These are phyloP conservation scores for Aphanomyces cochlioides DNA, from an alignment of 352 stramenopile species.

Conservation along the genomic window DNA sequence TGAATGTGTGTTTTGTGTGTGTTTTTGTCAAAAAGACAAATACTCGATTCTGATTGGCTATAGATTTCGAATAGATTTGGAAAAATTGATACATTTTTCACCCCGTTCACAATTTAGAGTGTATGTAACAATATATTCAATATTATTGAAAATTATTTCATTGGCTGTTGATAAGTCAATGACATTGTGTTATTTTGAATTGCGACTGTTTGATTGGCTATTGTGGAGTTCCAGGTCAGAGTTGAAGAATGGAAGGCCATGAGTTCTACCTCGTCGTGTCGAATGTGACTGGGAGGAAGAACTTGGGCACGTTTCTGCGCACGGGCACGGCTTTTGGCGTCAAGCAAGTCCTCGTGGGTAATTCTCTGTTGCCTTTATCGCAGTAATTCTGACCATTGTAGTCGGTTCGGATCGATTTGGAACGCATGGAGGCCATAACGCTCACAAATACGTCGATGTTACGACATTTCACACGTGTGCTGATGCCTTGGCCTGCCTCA, in stretches of 20 bases:
- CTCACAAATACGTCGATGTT: constrained; percentile 76
- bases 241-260: constrained; percentile 4
- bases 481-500: constrained; percentile 57
- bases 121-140: too few relatives aligned
- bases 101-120: too few relatives aligned
- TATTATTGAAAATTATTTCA: too few relatives aligned
- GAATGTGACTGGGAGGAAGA: constrained; percentile 67
- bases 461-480: constrained; percentile 66
- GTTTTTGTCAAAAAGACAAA: too few relatives aligned
- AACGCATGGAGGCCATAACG: constrained; percentile 68
- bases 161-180: too few relatives aligned
- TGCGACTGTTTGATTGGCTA: constrained; percentile 14
- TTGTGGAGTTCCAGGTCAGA: background rate
- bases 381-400: constrained; percentile 33
- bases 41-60: too few relatives aligned
- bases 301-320: constrained; percentile 72
- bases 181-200: too few relatives aligned
- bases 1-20: too few relatives aligned
- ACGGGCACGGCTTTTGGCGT: constrained; percentile 69
- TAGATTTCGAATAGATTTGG: too few relatives aligned
- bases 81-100: too few relatives aligned
- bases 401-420: constrained; percentile 73
- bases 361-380: background rate
- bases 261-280: constrained; percentile 59
- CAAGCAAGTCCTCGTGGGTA: constrained; percentile 70